Evolutionary conservation across 176 grass and related monocot genomes (phyloP), one percentile per base, ranked within the genome.

Genomic region (Triticum monococcum): DNA sequence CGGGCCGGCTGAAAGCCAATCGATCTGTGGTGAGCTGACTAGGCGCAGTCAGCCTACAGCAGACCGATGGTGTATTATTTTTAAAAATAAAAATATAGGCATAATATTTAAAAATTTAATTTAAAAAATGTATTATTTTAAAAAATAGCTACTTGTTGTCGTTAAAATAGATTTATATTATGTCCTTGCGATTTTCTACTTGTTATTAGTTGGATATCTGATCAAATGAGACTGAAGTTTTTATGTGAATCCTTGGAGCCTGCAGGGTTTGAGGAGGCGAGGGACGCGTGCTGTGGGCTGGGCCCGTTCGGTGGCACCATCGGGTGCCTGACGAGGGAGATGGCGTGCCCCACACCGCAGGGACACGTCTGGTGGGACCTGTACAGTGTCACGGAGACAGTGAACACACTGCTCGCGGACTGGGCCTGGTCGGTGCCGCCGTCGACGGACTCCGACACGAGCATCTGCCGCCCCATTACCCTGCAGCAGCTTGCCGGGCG

Each of bases 321-420:
- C 7, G 86, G 74, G 22, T 92, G 90, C 81, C 41, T 86, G 14
- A 80, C 78, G 3, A 72, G 85, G 32, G 86, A 89, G 50, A 92
- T 89, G 87, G 65, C 59, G 36, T 92, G 90, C 76, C 36, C 46
- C n/a, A 52, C 81, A 9, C 87, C 87, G 0, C 31, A 84, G 60
- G 69, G 37, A 64, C 83, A 89, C 43, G 84, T 92, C 30, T 92
- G 90, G 90, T 92, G 90, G 87, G 90, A 92, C 65, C 56, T 75
- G 8, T 89, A 89, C 16, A 64, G 90, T 80, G 54, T 84, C 67
- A 83, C 84, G 0, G 74, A 87, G 65, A 59, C 75, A 0, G 83
- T 79, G 3, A 84, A 79, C 68, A 26, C 83, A 3, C 7, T 86
- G 4, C 72, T 92, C 0, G 74, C 79, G 9, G 73, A 75, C 30